Evolutionary conservation across 2,329 filamentous ascomycete species (phyloP).

Genomic region (Aspergillus novoparasiticus): DNA sequence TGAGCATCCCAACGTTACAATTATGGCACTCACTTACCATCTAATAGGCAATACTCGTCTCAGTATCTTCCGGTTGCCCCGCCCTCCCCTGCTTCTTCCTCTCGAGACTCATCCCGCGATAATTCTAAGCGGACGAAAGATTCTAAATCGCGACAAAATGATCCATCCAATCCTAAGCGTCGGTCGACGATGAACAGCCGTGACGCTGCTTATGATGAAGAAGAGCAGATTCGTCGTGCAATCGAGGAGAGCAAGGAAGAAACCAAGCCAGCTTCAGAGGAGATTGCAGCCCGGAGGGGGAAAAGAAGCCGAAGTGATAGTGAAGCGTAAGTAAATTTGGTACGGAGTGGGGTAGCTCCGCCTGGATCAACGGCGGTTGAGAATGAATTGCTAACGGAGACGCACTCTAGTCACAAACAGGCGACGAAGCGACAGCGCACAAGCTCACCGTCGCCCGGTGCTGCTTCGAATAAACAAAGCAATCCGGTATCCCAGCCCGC

Average conservation of each 20-base stretch:
- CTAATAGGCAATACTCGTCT: constrained; percentile 61
- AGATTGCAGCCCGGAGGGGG: constrained; percentile 61
- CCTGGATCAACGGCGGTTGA: constrained; percentile 2
- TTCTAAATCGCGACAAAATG: constrained; percentile 52
- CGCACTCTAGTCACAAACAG: constrained; percentile 64
- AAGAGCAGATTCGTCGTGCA: constrained; percentile 81
- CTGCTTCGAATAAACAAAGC: constrained; percentile 50
- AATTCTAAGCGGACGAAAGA: constrained; percentile 43
- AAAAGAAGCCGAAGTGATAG: constrained; percentile 90
- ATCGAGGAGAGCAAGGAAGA: constrained; percentile 96
- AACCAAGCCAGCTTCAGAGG: constrained; percentile 58
- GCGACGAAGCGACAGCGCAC: constrained; percentile 82
- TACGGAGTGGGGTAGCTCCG: not conserved
- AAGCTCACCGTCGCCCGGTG: constrained; percentile 70
- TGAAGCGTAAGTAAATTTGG: constrained; percentile 73
- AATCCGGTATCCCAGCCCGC: constrained; percentile 45
- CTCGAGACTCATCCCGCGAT: constrained; percentile 46
- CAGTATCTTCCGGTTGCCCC: constrained; percentile 64
- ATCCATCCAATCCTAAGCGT: constrained; percentile 69
- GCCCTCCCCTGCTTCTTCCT: constrained; percentile 47
- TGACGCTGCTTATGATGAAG: constrained; percentile 92
- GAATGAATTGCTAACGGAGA: constrained; percentile 28
- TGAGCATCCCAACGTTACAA: not conserved
- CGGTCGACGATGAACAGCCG: constrained; percentile 97
- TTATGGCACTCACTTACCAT: constrained; percentile 33